Conservation (phyloP, 345 rosid genomes). For the Citrus unshiu region DNA sequence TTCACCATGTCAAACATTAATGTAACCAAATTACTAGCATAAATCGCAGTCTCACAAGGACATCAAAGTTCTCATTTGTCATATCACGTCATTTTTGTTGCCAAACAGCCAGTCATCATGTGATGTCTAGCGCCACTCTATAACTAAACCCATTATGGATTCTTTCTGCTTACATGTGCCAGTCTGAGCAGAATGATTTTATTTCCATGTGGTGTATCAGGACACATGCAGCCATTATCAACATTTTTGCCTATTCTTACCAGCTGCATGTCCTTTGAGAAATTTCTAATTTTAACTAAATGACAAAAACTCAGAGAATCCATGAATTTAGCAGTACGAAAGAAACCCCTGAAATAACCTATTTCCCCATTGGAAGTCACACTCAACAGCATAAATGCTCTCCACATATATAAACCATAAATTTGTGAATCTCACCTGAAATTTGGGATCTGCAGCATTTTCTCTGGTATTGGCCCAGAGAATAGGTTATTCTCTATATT, state of each 20-base stretch:
- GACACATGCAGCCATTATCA: background rate
- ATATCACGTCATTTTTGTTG: background rate
- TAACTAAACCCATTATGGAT: background rate
- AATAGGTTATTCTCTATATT: conserved; percentile 88
- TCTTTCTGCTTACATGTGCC: background rate
- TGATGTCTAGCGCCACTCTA: background rate
- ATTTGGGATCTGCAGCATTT: conserved; percentile 61
- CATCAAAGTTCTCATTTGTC: background rate
- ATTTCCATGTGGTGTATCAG: background rate
- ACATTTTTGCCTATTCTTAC: background rate
- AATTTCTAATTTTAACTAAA: background rate
- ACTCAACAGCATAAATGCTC: conserved; percentile 1
- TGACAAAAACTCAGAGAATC: background rate
- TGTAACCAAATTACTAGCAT: background rate
- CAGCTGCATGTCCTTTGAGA: background rate
- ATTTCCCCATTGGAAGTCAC: background rate
- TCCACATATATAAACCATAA: background rate
- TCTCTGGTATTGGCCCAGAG: conserved; percentile 82
- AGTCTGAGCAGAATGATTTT: background rate
- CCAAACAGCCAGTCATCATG: background rate
- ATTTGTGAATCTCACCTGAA: conserved; percentile 48
- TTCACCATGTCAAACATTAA: background rate
- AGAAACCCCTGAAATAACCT: background rate
- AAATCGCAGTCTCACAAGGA: background rate
- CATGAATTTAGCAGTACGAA: background rate